phyloP scores from a whole-genome alignment of 352 stramenopile species.

The Globisporangium alternatum region DNA sequence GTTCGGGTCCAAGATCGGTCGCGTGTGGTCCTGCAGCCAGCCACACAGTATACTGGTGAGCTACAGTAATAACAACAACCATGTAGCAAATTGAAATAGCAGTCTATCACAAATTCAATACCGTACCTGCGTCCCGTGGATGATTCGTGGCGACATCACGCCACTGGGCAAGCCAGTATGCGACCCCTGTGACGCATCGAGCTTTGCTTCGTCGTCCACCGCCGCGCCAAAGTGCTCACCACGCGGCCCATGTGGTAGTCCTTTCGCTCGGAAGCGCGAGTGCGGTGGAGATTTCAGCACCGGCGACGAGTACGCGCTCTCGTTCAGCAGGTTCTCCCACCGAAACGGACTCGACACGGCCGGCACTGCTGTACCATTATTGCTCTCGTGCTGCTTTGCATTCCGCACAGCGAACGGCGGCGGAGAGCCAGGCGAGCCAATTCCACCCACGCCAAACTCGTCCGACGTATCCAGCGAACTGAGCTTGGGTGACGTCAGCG shows the following conservation, averaged over 20 bases:
- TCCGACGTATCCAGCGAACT: conserved; percentile 51
- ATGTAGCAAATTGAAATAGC: not conserved
- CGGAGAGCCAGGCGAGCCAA: conserved; percentile 51
- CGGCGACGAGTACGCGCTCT: conserved; percentile 54
- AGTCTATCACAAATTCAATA: not conserved
- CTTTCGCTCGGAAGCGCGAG: conserved; percentile 4
- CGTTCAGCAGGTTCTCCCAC: conserved; percentile 66
- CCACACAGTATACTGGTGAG: not conserved
- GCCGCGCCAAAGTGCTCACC: conserved; percentile 26
- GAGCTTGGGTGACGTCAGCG: conserved; percentile 54
- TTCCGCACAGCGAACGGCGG: conserved; percentile 61
- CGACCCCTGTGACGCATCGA: conserved; percentile 19
- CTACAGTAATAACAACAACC: not conserved
- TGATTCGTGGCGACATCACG: conserved; percentile 38
- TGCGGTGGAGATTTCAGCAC: conserved; percentile 49
- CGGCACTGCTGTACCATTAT: not conserved
- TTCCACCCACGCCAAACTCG: conserved; percentile 35
- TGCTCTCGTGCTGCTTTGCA: conserved; percentile 8
- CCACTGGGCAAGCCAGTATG: conserved; percentile 27
- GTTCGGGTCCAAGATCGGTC: conserved; percentile 30
- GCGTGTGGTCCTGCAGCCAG: conserved; percentile 16
- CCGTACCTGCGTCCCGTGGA: conserved; percentile 37
- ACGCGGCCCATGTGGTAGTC: not conserved
- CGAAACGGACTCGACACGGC: conserved; percentile 45
- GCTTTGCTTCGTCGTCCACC: conserved; percentile 36